Base-by-base conservation (phyloP, 2,329 filamentous ascomycete species). In the Penicillium digitatum region DNA sequence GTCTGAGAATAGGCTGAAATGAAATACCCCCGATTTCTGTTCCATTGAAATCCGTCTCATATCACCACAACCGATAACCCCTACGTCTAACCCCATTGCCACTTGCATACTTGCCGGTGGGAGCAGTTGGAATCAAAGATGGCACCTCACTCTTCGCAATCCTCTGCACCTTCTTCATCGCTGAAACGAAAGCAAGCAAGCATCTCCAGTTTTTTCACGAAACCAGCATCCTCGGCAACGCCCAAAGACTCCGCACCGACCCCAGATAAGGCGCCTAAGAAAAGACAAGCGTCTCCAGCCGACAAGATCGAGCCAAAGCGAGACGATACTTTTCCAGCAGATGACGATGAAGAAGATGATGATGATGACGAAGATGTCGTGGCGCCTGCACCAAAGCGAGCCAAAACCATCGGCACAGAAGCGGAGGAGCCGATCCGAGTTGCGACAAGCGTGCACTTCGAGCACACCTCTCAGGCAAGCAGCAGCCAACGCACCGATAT, bases 171-270 rank as follows among this genome's bases (percentile, higher is more conserved):
- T 20, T 69, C 70, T 24, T 66, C 69, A 32, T 68, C 61, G 22
- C 50, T 72, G 10, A 75, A 76, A 52, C 67, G 71, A 40, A 75
- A 75, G 55, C 73, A 96, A 69, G 83, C 87, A 62, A 89, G 90
- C 0, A 87, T 96, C 58, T 94, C 90, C 3, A 92, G 86, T 68
- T 95, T 95, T 75, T 95, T 95, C 70, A 82, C 85, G 14, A 86
- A 82, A 55, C 58, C 74, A 1, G 62, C 69, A 2, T 51, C 62
- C n/a, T 59, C 62, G 29, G 22, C 52, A 34, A 18, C 60, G 1
- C 59, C 59, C 0, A 61, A 61, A 24, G 52, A 49, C 27, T 22
- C 40, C 35, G 56, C 46, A 14, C 44, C 56, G 14, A 22, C 60
- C 6, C 34, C 52, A 10, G 38, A 54, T 12, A 54, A 44, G 7